Base-by-base conservation (phyloP, 805 yeast species). In the Candida yuanshanica region DNA sequence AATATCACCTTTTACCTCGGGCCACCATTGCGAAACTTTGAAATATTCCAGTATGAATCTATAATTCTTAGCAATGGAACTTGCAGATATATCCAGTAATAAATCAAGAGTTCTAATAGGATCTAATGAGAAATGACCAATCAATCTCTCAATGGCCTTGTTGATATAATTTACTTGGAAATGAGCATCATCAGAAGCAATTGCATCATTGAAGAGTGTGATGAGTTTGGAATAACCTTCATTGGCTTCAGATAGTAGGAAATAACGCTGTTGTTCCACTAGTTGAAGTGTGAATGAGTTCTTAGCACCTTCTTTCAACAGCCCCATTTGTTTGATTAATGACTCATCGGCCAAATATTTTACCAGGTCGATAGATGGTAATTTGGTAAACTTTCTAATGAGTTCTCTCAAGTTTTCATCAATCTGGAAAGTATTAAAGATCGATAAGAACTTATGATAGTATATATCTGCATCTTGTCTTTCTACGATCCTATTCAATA, bases 41-140 rank as follows among this genome's bases (percentile, higher is more conserved):
- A 86, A 62, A 20, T 85, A 62, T 1, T 59, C 53, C 0, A 86
- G 29, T 20, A 77, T 63, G 42, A 81, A 75, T 5, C 61, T 53
- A 44, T 71, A 67, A 35, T 75, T 65, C 4, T 65, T 55, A 1
- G 70, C 66, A 6, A 81, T 44, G 37, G 68, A 65, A 39, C 65
- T 63, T 3, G 75, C 53, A 37, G 74, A 72, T 2, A 84, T 53
- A 36, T 77, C 78, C 25, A 89, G 52, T 8, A 85, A 46, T 1
- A 85, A 42, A 49, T 86, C 85, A 37, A 89, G 67, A 20, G 79
- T 75, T 44, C 90, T 70, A 38, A 75, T 72, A 1, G 91, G 81
- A 52, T 90, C 96, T 37, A 89, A 67, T 39, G 74, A 73, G 57
- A 77, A 88, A 56, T 82, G 87, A 1, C 93, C 96, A 40, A 82